These are phyloP conservation scores for Fusarium odoratissimum DNA, from an alignment of 2,329 filamentous ascomycete species.

Conservation along the genomic window DNA sequence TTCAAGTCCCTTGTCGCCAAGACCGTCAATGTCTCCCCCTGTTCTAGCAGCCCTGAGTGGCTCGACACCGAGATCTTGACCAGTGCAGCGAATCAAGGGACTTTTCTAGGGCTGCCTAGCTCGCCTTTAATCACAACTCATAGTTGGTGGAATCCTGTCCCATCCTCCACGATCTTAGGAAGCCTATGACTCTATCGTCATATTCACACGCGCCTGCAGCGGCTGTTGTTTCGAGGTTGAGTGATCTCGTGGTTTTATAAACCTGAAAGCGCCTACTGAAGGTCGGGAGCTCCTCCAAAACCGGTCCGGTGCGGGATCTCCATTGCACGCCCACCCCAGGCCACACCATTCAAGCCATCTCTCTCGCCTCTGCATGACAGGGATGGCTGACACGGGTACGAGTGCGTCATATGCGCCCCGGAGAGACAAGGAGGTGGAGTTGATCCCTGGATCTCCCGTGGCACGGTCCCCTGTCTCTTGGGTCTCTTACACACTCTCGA, in stretches of 20 bases:
- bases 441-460: constrained; percentile 36
- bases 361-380: constrained; percentile 39
- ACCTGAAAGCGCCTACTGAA: constrained; percentile 17
- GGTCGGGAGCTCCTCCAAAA: constrained; percentile 24
- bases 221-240: constrained; percentile 28
- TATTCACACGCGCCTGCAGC: constrained; percentile 31
- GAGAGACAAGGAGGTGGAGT: constrained; percentile 36
- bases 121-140: background rate
- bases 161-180: background rate
- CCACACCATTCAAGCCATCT: constrained; percentile 30
- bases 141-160: background rate
- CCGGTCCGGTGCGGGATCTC: constrained; percentile 41
- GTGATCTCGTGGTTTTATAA: constrained; percentile 24
- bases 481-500: constrained; percentile 40
- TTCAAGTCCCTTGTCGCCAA: constrained; percentile 38
- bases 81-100: constrained; percentile 35
- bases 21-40: constrained; percentile 34
- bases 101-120: constrained; percentile 1
- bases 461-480: constrained; percentile 34
- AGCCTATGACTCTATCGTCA: background rate
- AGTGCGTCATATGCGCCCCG: constrained; percentile 47
- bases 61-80: constrained; percentile 36
- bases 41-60: constrained; percentile 25
- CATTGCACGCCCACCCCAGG: constrained; percentile 35
- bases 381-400: constrained; percentile 41